A percentile compares a stretch with the other conserved stretches of the same genome.
phyloP scores from a whole-genome alignment of 1,284 basidiomycete genomes.

The Boletellus deceptivus region DNA sequence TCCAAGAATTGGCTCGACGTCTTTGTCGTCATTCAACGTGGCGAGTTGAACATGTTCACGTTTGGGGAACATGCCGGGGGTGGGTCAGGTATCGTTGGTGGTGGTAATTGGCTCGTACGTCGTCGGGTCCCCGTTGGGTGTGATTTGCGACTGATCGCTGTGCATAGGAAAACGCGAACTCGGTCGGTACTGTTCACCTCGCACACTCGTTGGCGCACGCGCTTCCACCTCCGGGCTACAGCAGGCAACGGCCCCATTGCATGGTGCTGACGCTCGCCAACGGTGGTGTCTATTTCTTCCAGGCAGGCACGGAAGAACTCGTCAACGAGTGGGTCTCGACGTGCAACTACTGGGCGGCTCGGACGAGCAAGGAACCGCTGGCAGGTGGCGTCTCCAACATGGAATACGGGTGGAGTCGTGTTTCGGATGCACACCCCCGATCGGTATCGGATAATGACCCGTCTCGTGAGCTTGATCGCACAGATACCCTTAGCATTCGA shows the following conservation, averaged over 20 bases:
- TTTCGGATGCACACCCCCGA: conserved; percentile 54
- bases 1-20: conserved; percentile 90
- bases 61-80: conserved; percentile 72
- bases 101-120: conserved; percentile 95
- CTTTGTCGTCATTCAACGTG: conserved; percentile 94
- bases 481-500: conserved; percentile 65
- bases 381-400: conserved; percentile 96
- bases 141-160: background rate
- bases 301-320: conserved; percentile 95
- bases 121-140: conserved; percentile 1
- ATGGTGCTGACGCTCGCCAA: conserved; percentile 91
- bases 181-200: conserved; percentile 78
- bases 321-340: conserved; percentile 98
- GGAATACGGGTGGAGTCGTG: conserved; percentile 97
- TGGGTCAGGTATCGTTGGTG: conserved; percentile 72
- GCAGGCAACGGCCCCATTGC: conserved; percentile 84
- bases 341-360: conserved; percentile 98
- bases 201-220: conserved; percentile 87
- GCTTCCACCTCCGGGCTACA: conserved; percentile 90
- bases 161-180: conserved; percentile 75
- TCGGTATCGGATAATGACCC: conserved; percentile 60
- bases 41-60: conserved; percentile 92
- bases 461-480: conserved; percentile 48
- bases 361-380: conserved; percentile 90
- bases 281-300: conserved; percentile 93